A percentile compares a stretch with the other conserved stretches of the same genome.
Evolutionary conservation across 495 filamentous ascomycete species (phyloP).

Genomic region (Letharia columbiana): DNA sequence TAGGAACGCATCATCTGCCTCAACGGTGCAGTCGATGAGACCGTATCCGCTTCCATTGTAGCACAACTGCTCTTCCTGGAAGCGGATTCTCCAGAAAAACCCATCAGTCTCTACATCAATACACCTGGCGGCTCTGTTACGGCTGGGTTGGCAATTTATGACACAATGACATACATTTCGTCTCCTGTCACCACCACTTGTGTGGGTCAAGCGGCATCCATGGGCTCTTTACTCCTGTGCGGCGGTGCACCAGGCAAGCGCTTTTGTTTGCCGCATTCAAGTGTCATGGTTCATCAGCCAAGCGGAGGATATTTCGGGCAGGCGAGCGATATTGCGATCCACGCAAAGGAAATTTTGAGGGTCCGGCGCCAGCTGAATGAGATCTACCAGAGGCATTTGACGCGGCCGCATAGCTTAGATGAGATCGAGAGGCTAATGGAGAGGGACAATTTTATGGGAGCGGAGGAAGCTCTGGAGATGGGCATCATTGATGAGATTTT

Average conservation of each 20-base stretch:
- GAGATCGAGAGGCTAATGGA: constrained; percentile 94
- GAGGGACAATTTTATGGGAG: constrained; percentile 87
- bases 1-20: constrained; percentile 93
- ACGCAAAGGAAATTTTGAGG: constrained; percentile 91
- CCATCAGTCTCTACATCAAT: constrained; percentile 96
- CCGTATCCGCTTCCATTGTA: constrained; percentile 79
- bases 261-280: constrained; percentile 81
- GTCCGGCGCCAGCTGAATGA: constrained; percentile 77
- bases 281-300: constrained; percentile 95
- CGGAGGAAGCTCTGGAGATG: constrained; percentile 76
- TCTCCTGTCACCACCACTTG: constrained; percentile 91
- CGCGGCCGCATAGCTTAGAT: constrained; percentile 60
- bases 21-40: constrained; percentile 85
- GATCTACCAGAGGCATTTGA: constrained; percentile 83
- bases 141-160: constrained; percentile 90
- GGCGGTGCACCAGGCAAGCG: constrained; percentile 80
- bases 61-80: constrained; percentile 96
- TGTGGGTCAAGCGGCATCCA: constrained; percentile 86
- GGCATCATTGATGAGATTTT: constrained; percentile 90
- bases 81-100: constrained; percentile 87
- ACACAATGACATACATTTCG: constrained; percentile 96
- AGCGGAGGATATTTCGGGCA: constrained; percentile 85
- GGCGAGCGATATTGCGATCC: constrained; percentile 87
- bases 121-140: constrained; percentile 94
- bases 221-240: constrained; percentile 83